Conservation (phyloP, 345 rosid genomes). For the Excoecaria agallocha region DNA sequence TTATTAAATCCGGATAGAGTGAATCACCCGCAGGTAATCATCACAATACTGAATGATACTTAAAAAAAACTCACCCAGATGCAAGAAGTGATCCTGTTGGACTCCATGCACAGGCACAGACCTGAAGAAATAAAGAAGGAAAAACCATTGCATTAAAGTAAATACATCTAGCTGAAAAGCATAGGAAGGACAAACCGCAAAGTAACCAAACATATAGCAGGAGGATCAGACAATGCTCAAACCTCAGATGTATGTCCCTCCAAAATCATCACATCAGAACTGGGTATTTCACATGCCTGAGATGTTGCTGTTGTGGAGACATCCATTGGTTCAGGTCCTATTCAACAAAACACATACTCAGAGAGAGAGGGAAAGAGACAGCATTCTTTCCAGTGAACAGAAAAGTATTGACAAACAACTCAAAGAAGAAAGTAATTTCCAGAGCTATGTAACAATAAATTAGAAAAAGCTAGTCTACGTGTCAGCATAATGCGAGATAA, state of each 20-base stretch:
- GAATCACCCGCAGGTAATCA: conserved; percentile 9
- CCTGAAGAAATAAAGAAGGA: conserved; percentile 41
- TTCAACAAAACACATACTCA: background rate
- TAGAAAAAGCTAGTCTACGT: too few species aligned
- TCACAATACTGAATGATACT: conserved; percentile 4
- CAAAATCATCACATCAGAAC: conserved; percentile 82
- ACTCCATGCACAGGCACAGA: conserved; percentile 99
- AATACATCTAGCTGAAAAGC: background rate
- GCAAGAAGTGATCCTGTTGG: conserved; percentile 99
- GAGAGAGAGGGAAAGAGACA: background rate
- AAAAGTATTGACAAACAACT: too few species aligned
- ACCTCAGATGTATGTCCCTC: conserved; percentile 99
- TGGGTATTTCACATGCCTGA: conserved; percentile 66
- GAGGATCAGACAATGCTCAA: conserved; percentile 19
- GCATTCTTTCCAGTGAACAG: too few species aligned
- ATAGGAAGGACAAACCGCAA: conserved; percentile 6
- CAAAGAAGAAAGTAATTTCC: too few species aligned
- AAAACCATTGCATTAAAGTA: background rate
- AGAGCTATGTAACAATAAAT: too few species aligned
- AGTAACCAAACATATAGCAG: background rate
- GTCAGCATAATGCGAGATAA: background rate
- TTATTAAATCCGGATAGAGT: background rate
- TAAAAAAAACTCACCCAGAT: conserved; percentile 65
- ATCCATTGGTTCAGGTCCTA: conserved; percentile 86
- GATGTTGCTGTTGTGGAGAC: conserved; percentile 47